Evolutionary conservation across 139 green algal species (phyloP).

Genomic region (Tetraselmis striata): DNA sequence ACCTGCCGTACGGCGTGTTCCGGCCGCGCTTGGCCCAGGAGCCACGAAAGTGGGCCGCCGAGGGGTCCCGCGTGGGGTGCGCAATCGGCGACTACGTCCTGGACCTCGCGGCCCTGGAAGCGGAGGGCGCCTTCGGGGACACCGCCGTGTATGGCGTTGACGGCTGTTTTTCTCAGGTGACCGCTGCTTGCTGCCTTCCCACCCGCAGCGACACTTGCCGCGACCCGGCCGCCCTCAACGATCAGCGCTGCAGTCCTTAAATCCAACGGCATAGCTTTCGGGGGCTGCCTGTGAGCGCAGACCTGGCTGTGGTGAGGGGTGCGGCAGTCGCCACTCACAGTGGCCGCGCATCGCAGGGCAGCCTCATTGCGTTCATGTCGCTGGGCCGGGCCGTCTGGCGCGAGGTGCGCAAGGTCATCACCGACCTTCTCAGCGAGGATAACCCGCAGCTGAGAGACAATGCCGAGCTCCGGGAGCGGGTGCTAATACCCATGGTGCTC

Average conservation of each 20-base stretch:
- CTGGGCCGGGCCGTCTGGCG: constrained; percentile 62
- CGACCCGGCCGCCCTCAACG: too few species aligned
- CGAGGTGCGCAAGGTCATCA: constrained; percentile 49
- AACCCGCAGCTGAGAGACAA: constrained; percentile 39
- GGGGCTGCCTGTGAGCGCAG: neutral
- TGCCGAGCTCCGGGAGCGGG: constrained; percentile 14
- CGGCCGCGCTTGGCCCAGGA: constrained; percentile 5
- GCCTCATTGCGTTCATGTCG: constrained; percentile 80
- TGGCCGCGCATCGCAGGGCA: too few species aligned
- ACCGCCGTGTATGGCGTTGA: constrained; percentile 17
- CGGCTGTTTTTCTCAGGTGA: neutral
- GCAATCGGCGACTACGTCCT: constrained; percentile 73
- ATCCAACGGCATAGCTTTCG: neutral
- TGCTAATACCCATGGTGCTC: constrained; percentile 39
- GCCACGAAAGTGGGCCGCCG: neutral
- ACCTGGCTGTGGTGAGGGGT: neutral
- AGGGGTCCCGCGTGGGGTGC: constrained; percentile 39
- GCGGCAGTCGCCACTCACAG: too few species aligned
- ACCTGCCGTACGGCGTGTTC: constrained; percentile 83
- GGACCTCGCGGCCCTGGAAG: constrained; percentile 52
- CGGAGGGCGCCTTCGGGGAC: constrained; percentile 39
- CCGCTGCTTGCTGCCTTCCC: neutral
- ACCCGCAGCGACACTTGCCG: neutral
- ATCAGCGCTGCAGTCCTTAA: too few species aligned
- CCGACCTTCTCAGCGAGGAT: constrained; percentile 59